phyloP scores from a whole-genome alignment of 768 basidiomycete genomes.

The Coprinopsis strossmayeri region DNA sequence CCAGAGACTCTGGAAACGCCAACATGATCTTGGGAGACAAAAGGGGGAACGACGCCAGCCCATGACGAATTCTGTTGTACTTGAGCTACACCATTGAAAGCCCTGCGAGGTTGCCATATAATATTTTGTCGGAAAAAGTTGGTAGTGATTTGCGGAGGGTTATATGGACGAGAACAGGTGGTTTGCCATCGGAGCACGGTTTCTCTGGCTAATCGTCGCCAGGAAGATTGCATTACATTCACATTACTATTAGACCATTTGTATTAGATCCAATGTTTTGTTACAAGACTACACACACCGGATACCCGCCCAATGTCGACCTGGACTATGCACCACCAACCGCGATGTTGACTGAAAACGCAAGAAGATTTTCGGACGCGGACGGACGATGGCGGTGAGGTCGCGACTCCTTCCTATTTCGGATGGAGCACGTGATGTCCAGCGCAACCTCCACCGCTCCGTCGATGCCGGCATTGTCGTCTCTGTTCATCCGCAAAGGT shows the following conservation, averaged over 20 bases:
- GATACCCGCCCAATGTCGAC: not conserved
- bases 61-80: not conserved
- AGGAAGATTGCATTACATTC: constrained; percentile 67
- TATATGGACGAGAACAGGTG: constrained; percentile 8
- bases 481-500: no score
- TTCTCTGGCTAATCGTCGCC: constrained; percentile 46
- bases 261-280: no score
- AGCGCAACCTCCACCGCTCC: constrained; percentile 13
- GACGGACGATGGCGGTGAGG: not conserved
- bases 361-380: not conserved
- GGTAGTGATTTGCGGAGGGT: not conserved
- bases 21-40: no score
- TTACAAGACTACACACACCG: no score
- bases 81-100: not conserved
- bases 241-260: no score
- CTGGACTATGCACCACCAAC: no score
- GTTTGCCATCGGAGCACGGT: constrained; percentile 15
- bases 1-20: no score
- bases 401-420: not conserved
- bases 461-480: no score
- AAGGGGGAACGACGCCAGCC: no score
- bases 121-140: not conserved
- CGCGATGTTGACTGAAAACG: not conserved
- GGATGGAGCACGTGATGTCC: constrained; percentile 3
- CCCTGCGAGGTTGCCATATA: not conserved